Conservation (phyloP, 768 basidiomycete species). For the Rhizopogon vesiculosus region DNA sequence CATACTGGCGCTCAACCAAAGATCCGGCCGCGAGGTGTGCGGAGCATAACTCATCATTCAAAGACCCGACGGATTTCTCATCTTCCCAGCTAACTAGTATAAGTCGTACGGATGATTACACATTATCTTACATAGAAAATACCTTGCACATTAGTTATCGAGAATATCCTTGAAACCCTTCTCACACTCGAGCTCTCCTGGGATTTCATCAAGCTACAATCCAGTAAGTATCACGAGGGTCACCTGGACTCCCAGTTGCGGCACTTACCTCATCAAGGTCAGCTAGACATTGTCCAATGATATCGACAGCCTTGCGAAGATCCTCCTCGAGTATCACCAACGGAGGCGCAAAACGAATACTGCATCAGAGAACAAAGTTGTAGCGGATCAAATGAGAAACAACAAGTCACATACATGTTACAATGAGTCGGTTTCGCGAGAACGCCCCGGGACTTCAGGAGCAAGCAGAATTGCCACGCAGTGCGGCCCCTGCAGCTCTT, state of each 20-base stretch:
- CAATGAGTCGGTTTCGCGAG: slow-evolving; percentile 95
- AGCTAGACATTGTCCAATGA: slow-evolving; percentile 70
- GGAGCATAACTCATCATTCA: too few relatives aligned
- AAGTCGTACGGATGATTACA: not conserved
- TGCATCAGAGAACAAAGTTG: slow-evolving; percentile 25
- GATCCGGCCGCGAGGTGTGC: too few relatives aligned
- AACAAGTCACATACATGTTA: slow-evolving; percentile 66
- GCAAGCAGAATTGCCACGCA: slow-evolving; percentile 94
- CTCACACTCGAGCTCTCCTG: slow-evolving; percentile 61
- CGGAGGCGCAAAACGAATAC: slow-evolving; percentile 95
- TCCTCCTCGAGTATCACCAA: slow-evolving; percentile 91
- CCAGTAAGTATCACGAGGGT: not conserved
- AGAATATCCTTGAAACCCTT: slow-evolving; percentile 44
- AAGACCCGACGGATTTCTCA: too few relatives aligned
- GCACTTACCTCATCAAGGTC: slow-evolving; percentile 74
- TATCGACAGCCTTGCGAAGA: slow-evolving; percentile 63
- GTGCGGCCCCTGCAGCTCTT: slow-evolving; percentile 73
- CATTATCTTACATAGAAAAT: not conserved
- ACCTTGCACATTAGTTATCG: slow-evolving; percentile 12
- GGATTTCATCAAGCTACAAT: slow-evolving; percentile 50
- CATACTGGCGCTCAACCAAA: too few relatives aligned
- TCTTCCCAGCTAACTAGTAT: not conserved
- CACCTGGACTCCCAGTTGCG: too few relatives aligned
- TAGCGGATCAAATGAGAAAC: not conserved
- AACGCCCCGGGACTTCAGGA: slow-evolving; percentile 87